A percentile compares a stretch with the other conserved stretches of the same genome.
These are phyloP conservation scores for Fusarium newnesense DNA, from an alignment of 2,329 filamentous ascomycete genomes.

Conservation along the genomic window DNA sequence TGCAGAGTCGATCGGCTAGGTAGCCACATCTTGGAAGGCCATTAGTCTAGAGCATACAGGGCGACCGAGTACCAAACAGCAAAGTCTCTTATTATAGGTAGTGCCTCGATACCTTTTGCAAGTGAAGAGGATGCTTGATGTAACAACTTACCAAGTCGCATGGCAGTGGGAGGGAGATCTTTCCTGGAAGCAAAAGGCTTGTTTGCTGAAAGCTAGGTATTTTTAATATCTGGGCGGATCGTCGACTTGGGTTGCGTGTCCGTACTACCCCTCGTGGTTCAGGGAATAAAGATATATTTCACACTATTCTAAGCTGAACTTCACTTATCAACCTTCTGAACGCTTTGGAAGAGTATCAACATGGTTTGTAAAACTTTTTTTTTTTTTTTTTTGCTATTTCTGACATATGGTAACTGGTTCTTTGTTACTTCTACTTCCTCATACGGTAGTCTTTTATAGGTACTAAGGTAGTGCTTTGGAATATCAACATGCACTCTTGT, in stretches of 20 bases:
- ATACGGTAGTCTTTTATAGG: not conserved
- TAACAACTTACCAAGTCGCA: not conserved
- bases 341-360: not conserved
- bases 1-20: not conserved
- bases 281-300: not conserved
- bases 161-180: not conserved
- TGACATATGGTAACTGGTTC: not conserved
- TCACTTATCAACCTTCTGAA: not conserved
- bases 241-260: slow-evolving; percentile 3
- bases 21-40: not conserved
- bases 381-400: not conserved
- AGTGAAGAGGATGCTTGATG: not conserved
- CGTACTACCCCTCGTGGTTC: not conserved
- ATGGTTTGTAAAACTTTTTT: not conserved
- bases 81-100: not conserved
- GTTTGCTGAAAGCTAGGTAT: not conserved
- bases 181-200: not conserved
- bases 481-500: not conserved
- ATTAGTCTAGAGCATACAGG: not conserved
- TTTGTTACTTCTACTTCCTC: not conserved
- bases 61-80: not conserved
- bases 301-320: not conserved
- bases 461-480: not conserved
- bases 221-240: slow-evolving; percentile 3
- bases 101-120: not conserved